A percentile compares a stretch with the other conserved stretches of the same genome.
Evolutionary conservation across 2,329 filamentous ascomycete species (phyloP).

Genomic region (Ilyonectria destructans): DNA sequence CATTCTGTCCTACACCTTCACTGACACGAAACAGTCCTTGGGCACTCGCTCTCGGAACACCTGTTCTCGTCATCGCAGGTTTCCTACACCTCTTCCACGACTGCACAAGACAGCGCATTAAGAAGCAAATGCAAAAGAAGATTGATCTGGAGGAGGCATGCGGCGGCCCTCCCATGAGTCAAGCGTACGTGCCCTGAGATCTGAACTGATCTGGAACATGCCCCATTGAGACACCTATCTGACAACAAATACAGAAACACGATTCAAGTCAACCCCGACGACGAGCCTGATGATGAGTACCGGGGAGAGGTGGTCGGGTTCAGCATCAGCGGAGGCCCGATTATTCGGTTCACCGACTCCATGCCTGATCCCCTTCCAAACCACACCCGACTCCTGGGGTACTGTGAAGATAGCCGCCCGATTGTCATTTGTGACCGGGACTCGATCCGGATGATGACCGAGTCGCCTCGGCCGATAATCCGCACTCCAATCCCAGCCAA

Average conservation of each 20-base stretch:
- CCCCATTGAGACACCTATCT: conserved; percentile 10
- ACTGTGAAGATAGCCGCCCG: conserved; percentile 53
- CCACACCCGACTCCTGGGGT: conserved; percentile 57
- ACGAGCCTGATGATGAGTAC: conserved; percentile 53
- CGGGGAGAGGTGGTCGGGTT: conserved; percentile 61
- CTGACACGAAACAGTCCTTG: conserved; percentile 61
- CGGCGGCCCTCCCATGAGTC: conserved; percentile 58
- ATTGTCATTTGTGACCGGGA: conserved; percentile 59
- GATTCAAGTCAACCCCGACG: conserved; percentile 53
- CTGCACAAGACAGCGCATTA: conserved; percentile 56
- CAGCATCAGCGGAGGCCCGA: conserved; percentile 63
- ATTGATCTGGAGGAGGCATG: conserved; percentile 43
- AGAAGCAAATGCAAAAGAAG: conserved; percentile 49
- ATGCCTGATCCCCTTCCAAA: conserved; percentile 51
- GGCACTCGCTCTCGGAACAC: conserved; percentile 73
- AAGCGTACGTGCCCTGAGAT: conserved; percentile 56
- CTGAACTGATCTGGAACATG: conserved; percentile 30
- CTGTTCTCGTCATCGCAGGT: conserved; percentile 72
- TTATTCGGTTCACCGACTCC: conserved; percentile 61
- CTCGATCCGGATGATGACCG: conserved; percentile 52
- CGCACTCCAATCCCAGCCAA: conserved; percentile 26
- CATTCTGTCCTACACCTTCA: not conserved
- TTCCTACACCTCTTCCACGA: conserved; percentile 66
- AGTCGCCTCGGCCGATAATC: conserved; percentile 31
- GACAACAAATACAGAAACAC: conserved; percentile 53